Evolutionary conservation across 805 yeast species (phyloP).

Genomic region (Sugiyamaella mastotermitis): DNA sequence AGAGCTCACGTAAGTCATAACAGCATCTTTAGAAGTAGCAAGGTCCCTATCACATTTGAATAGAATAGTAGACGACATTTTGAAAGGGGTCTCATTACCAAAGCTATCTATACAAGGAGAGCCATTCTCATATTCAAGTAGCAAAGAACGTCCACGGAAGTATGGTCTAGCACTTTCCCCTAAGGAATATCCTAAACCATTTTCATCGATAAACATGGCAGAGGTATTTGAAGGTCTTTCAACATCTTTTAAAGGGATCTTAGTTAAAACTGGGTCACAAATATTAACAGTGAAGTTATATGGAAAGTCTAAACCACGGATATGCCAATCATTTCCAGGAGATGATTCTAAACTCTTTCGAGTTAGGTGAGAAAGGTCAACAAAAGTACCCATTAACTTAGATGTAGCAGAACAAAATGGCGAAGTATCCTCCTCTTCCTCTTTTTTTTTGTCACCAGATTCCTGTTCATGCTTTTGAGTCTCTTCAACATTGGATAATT

Average conservation of each 20-base stretch:
- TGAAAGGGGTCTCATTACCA: conserved; percentile 38
- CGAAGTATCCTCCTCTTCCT: too few relatives aligned
- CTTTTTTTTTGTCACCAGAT: too few relatives aligned
- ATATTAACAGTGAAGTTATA: conserved; percentile 70
- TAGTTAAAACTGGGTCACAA: conserved; percentile 50
- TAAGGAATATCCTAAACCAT: conserved; percentile 49
- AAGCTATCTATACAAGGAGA: conserved; percentile 31
- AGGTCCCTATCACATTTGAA: conserved; percentile 78
- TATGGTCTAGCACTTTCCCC: conserved; percentile 45
- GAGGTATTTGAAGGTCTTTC: conserved; percentile 39
- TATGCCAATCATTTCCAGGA: conserved; percentile 45
- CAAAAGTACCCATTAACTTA: conserved; percentile 33
- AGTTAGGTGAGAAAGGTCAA: conserved; percentile 39
- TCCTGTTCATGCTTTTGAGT: too few relatives aligned
- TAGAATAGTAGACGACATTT: conserved; percentile 60
- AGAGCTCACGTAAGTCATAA: conserved; percentile 63
- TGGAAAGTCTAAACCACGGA: conserved; percentile 65
- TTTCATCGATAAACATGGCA: conserved; percentile 47
- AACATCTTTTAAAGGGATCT: conserved; percentile 30
- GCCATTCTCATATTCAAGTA: conserved; percentile 67
- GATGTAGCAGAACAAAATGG: conserved; percentile 27
- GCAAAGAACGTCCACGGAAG: conserved; percentile 65
- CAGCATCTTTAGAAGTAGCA: conserved; percentile 45
- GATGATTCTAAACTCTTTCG: conserved; percentile 7
- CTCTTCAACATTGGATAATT: too few relatives aligned